phyloP scores from a whole-genome alignment of 345 rosid species.

The Euphorbia tirucalli region DNA sequence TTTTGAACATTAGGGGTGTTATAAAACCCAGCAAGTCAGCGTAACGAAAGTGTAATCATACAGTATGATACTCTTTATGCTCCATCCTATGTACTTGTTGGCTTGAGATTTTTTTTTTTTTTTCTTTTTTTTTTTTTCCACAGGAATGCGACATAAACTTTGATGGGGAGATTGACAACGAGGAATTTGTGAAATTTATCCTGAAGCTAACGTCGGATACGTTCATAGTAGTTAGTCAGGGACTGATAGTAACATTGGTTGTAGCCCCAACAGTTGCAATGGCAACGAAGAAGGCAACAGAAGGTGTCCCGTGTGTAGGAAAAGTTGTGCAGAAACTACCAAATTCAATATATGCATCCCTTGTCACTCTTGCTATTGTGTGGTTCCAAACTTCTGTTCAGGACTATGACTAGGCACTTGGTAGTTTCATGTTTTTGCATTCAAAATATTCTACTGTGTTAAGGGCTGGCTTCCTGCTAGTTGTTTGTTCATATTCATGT shows the following conservation, averaged over 20 bases:
- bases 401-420: slow-evolving; percentile 24
- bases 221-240: slow-evolving; percentile 64
- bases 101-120: background rate
- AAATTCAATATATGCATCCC: slow-evolving; percentile 71
- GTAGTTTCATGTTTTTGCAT: background rate
- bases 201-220: slow-evolving; percentile 60
- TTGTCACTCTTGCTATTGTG: slow-evolving; percentile 72
- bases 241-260: slow-evolving; percentile 67
- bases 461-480: background rate
- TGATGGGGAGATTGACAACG: slow-evolving; percentile 72
- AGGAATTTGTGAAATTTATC: slow-evolving; percentile 75
- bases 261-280: slow-evolving; percentile 89
- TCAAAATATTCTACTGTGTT: background rate
- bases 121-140: background rate
- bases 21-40: no score
- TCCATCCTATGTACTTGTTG: background rate
- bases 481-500: background rate
- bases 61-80: background rate
- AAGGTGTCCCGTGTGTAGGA: slow-evolving; percentile 84
- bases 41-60: no score
- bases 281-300: slow-evolving; percentile 81
- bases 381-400: slow-evolving; percentile 47
- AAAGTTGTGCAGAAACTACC: slow-evolving; percentile 81
- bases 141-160: slow-evolving; percentile 71
- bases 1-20: no score